phyloP scores from a whole-genome alignment of 805 yeast species.

The Candida berthetii region DNA sequence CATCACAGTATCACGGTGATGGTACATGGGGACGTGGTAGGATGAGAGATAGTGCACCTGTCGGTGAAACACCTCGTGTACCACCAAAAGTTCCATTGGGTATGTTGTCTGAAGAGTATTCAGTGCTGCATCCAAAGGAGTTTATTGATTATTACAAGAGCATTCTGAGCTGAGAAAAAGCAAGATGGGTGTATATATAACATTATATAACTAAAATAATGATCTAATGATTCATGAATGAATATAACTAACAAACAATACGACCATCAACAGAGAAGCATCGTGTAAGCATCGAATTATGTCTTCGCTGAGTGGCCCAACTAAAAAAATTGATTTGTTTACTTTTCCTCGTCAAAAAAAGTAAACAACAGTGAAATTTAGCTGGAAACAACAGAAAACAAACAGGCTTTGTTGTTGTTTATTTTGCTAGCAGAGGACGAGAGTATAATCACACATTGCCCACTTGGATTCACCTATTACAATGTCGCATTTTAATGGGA shows the following conservation, averaged over 20 bases:
- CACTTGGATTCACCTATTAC: background rate
- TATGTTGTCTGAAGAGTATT: slow-evolving; percentile 17
- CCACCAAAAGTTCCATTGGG: slow-evolving; percentile 22
- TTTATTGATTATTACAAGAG: slow-evolving; percentile 9
- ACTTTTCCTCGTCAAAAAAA: slow-evolving; percentile 5
- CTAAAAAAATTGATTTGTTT: slow-evolving; percentile 4
- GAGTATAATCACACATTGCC: background rate
- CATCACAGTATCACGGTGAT: slow-evolving; percentile 18
- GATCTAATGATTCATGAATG: background rate
- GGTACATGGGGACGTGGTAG: slow-evolving; percentile 17
- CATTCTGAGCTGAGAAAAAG: background rate
- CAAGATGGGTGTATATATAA: background rate
- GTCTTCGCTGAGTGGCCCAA: background rate
- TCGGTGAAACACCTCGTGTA: slow-evolving; percentile 9
- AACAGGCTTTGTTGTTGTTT: too few relatives aligned
- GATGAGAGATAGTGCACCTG: slow-evolving; percentile 10
- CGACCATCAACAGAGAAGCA: too few relatives aligned
- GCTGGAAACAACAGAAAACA: too few relatives aligned
- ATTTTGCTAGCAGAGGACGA: too few relatives aligned
- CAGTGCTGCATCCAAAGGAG: slow-evolving; percentile 7
- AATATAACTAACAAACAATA: background rate
- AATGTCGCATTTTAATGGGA: slow-evolving; percentile 23
- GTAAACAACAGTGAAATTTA: background rate
- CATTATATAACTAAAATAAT: too few relatives aligned
- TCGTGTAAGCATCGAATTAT: too few relatives aligned